Evolutionary conservation across 2,329 filamentous ascomycete genomes (phyloP), one percentile per base, ranked within the genome.

Genomic region (Monosporascus sp.): DNA sequence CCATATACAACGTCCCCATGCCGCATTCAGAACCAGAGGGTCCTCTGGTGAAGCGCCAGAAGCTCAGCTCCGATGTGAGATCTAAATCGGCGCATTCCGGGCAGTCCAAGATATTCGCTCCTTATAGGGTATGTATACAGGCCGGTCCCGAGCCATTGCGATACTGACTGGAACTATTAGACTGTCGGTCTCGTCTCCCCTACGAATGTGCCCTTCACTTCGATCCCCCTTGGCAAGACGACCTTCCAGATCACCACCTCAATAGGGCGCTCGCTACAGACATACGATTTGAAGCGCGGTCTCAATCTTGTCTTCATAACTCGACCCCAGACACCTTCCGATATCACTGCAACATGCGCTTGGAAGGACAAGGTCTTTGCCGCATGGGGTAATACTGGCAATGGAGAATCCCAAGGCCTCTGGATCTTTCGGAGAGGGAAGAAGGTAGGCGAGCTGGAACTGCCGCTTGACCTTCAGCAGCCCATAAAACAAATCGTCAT

Each of bases 201-300:
- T 1, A 97, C 93, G 2, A 74, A 79, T 48, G 91, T 97, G 0
- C 93, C 94, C 0, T 97, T 99, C 67, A 92, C 93, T 2, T 88
- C 88, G 6, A 81, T 95, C 35, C 89, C 93, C 1, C 78, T 96
- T 17, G 94, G 94, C 54, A 96, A 96, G 73, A 93, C 90, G 1
- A 96, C 91, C 3, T 99, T 96, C 68, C 94, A 99, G 70, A 91
- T 99, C 71, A 97, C 94, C 37, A 99, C 94, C 31, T 97, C 91
- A 0, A 89, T 95, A 57, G 94, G 93, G 58, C 84, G 86, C 64
- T 90, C 87, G 55, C 80, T 99, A 47, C 94, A 99, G 72, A 99
- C 94, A 0, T 99, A 99, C 75, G 94, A 99, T 69, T 76, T 99
- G 57, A 90, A 88, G 70, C 85, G 87, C 63, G 93, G 93, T 47